phyloP scores from a whole-genome alignment of 371 early-diverging fungal genomes.

The Mucor indicus region DNA sequence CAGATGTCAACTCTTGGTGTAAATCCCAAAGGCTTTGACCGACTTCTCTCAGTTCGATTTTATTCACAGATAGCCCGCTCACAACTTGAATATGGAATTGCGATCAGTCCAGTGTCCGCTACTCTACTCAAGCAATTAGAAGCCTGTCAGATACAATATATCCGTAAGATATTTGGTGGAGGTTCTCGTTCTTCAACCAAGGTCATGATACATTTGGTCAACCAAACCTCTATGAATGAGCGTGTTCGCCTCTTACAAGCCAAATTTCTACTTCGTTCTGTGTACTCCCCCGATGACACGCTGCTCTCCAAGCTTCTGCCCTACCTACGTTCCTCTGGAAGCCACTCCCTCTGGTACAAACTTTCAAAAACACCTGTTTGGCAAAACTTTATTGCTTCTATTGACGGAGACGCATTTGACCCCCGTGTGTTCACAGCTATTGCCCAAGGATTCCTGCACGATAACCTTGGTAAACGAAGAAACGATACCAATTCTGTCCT shows the following conservation, averaged over 20 bases:
- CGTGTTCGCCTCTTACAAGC: neutral
- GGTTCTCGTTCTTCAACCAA: neutral
- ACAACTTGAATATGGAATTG: conserved; percentile 10
- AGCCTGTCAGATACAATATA: neutral
- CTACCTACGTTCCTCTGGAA: neutral
- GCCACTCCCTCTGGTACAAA: neutral
- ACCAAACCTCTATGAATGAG: conserved; percentile 1
- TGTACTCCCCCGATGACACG: neutral
- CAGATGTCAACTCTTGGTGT: neutral
- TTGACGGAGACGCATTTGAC: too few species aligned
- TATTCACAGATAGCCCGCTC: conserved; percentile 7
- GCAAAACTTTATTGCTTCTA: too few species aligned
- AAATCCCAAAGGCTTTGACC: conserved; percentile 29
- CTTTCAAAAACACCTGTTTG: too few species aligned
- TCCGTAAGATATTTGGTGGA: neutral
- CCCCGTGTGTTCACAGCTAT: too few species aligned
- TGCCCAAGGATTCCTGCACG: too few species aligned
- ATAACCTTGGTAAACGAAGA: too few species aligned
- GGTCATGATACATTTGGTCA: conserved; percentile 7
- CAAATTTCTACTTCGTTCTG: neutral
- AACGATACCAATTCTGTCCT: too few species aligned
- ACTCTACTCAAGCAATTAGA: neutral
- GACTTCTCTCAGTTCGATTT: neutral
- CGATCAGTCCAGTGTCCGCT: neutral
- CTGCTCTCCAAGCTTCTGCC: neutral